These are phyloP conservation scores for Alternaria tenuissima DNA, from an alignment of 2,329 filamentous ascomycete species.

Conservation along the genomic window DNA sequence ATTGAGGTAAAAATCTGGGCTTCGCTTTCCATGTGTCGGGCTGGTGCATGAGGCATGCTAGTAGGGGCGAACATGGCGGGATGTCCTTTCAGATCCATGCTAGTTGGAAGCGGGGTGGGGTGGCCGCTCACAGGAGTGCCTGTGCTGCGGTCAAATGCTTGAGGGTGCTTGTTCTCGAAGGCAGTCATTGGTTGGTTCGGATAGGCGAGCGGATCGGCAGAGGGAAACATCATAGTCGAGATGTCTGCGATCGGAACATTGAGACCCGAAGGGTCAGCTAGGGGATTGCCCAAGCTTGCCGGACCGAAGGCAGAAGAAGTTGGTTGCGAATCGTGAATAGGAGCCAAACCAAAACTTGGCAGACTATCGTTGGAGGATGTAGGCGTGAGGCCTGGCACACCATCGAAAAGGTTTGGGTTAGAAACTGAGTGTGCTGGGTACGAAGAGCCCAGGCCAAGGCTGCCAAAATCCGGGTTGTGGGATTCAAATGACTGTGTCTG, in stretches of 20 bases:
- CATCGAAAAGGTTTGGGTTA: conserved; percentile 41
- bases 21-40: conserved; percentile 65
- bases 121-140: conserved; percentile 10
- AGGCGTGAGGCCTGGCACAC: conserved; percentile 44
- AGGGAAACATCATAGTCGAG: conserved; percentile 81
- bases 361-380: conserved; percentile 43
- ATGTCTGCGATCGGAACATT: conserved; percentile 70
- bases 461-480: conserved; percentile 40
- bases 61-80: conserved; percentile 34
- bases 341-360: conserved; percentile 35
- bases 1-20: conserved; percentile 76
- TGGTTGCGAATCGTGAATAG: conserved; percentile 32
- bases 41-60: conserved; percentile 25
- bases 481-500: conserved; percentile 37
- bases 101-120: conserved; percentile 6
- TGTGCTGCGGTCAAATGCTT: conserved; percentile 31
- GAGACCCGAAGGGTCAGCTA: conserved; percentile 40
- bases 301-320: conserved; percentile 42
- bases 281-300: conserved; percentile 41
- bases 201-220: conserved; percentile 79
- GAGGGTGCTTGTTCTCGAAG: conserved; percentile 55
- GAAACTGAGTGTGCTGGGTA: conserved; percentile 40
- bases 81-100: conserved; percentile 40
- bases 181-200: conserved; percentile 76
- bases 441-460: conserved; percentile 36